A percentile compares a stretch with the other conserved stretches of the same genome.
Conservation (phyloP, 1,139 yeast species). For the Pneumocystis murina region DNA sequence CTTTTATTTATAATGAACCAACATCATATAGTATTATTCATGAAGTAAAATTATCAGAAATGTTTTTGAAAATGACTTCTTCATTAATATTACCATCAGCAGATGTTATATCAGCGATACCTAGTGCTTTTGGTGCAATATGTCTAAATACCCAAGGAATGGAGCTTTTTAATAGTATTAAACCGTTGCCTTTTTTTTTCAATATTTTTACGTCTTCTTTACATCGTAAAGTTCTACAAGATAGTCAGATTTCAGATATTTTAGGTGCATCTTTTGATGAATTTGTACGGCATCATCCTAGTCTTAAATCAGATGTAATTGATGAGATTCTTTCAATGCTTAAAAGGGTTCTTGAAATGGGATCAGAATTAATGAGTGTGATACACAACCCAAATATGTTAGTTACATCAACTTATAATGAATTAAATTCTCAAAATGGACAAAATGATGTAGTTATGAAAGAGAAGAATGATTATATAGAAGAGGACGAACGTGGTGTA, state of each 20-base stretch:
- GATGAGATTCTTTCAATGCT: constrained; percentile 37
- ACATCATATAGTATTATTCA: constrained; percentile 70
- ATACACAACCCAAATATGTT: neutral
- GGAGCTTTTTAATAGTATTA: constrained; percentile 35
- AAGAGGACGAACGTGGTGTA: constrained; percentile 6
- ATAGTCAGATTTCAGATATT: constrained; percentile 36
- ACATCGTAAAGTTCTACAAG: constrained; percentile 36
- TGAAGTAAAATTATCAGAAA: constrained; percentile 62
- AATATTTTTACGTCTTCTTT: constrained; percentile 35
- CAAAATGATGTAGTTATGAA: neutral
- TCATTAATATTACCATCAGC: constrained; percentile 36
- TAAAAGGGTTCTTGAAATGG: constrained; percentile 31
- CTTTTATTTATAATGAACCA: constrained; percentile 79
- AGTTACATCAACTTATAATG: neutral
- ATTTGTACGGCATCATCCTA: constrained; percentile 68
- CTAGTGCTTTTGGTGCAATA: constrained; percentile 72
- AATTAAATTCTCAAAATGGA: neutral
- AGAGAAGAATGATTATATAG: neutral
- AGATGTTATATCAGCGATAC: constrained; percentile 46
- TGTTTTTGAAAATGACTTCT: constrained; percentile 42
- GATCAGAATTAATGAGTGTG: constrained; percentile 15
- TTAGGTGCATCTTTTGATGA: constrained; percentile 68
- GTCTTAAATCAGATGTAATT: constrained; percentile 45
- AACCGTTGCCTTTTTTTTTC: constrained; percentile 38
- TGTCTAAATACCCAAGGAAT: constrained; percentile 67